Percentiles rank a stretch among this genome's conserved stretches.
Evolutionary conservation across 805 yeast genomes (phyloP).

Genomic region (Candida gorgasii): DNA sequence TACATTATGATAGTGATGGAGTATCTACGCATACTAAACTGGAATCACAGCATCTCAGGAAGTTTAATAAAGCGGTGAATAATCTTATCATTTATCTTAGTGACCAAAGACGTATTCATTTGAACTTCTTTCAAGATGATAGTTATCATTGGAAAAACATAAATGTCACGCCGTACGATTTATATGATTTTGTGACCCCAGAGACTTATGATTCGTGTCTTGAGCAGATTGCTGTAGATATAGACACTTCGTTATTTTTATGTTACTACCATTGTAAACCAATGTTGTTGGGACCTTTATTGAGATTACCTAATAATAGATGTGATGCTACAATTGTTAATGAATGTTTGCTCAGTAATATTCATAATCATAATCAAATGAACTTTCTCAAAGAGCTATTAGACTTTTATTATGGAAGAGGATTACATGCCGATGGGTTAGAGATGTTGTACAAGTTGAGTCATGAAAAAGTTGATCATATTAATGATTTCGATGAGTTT

Average conservation of each 20-base stretch:
- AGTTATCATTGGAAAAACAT: conserved; percentile 45
- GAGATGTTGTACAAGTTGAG: conserved; percentile 47
- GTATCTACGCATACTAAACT: conserved; percentile 10
- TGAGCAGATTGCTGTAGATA: conserved; percentile 40
- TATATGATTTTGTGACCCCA: conserved; percentile 33
- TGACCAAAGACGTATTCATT: conserved; percentile 52
- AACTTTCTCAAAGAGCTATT: conserved; percentile 65
- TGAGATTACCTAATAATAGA: conserved; percentile 68
- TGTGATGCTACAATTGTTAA: conserved; percentile 70
- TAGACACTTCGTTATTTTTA: conserved; percentile 79
- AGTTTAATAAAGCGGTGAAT: conserved; percentile 37
- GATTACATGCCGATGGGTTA: conserved; percentile 66
- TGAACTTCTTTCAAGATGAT: conserved; percentile 35
- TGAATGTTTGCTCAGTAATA: conserved; percentile 45
- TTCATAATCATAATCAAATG: conserved; percentile 26
- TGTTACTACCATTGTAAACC: conserved; percentile 72
- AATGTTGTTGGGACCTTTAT: conserved; percentile 76
- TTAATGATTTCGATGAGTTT: conserved; percentile 24
- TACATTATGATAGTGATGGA: conserved; percentile 11
- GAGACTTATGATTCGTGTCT: conserved; percentile 24
- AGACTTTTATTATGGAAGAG: conserved; percentile 71
- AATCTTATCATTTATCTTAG: conserved; percentile 50
- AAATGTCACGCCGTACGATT: conserved; percentile 41
- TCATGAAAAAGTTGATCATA: conserved; percentile 20
- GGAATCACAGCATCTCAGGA: conserved; percentile 23